Conservation (phyloP, 805 yeast species). For the Yarrowia divulgata region DNA sequence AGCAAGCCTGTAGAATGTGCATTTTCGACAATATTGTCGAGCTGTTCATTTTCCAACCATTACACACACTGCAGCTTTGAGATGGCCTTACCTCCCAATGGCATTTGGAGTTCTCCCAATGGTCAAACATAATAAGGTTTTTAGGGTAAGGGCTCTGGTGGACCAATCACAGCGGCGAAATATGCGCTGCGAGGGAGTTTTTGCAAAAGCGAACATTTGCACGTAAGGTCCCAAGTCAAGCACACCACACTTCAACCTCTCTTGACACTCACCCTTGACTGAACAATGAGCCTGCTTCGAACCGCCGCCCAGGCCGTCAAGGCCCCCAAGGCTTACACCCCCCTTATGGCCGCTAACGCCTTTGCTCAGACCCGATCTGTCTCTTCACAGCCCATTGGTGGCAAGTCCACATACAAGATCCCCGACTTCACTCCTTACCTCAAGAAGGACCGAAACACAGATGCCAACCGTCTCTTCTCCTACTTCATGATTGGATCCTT, state of each 20-base stretch:
- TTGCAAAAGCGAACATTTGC: constrained; percentile 39
- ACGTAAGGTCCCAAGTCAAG: constrained; percentile 37
- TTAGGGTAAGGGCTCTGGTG: background rate
- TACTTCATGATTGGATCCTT: constrained; percentile 98
- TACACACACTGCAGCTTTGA: background rate
- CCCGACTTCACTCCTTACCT: constrained; percentile 88
- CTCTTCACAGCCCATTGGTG: constrained; percentile 45
- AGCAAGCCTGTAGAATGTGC: background rate
- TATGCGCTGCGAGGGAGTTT: constrained; percentile 37
- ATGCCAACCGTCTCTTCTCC: constrained; percentile 82
- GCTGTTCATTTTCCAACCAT: background rate
- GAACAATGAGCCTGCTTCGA: constrained; percentile 40
- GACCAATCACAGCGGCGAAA: constrained; percentile 30
- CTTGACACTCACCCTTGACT: constrained; percentile 28
- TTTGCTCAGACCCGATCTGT: constrained; percentile 39
- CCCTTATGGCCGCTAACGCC: constrained; percentile 36
- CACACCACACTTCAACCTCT: constrained; percentile 37
- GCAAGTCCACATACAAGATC: constrained; percentile 81
- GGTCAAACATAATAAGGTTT: constrained; percentile 20
- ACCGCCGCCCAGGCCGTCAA: constrained; percentile 39
- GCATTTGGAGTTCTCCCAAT: constrained; percentile 25
- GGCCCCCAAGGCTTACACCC: constrained; percentile 39
- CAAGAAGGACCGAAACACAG: constrained; percentile 72
- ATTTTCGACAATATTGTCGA: background rate
- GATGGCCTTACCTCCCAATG: constrained; percentile 16